Percentiles rank a stretch among this genome's conserved stretches.
Conservation (phyloP, 1,139 yeast genomes). For the Kodamaea anthophila region DNA sequence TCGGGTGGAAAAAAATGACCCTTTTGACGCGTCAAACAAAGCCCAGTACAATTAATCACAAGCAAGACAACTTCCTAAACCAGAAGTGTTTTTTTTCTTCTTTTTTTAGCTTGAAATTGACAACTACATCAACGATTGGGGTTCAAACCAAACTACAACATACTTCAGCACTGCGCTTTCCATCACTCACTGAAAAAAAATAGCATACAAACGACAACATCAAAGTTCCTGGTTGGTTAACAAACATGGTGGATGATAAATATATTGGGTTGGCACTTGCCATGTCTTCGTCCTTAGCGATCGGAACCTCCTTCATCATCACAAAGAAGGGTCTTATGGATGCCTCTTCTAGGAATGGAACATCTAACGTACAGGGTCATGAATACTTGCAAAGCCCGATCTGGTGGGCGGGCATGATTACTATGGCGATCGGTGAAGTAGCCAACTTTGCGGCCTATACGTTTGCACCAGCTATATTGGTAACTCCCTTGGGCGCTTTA, state of each 20-base stretch:
- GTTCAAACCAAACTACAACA: no score
- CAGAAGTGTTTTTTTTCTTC: neutral
- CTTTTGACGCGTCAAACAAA: no score
- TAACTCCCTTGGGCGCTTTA: constrained; percentile 87
- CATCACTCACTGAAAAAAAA: constrained; percentile 1
- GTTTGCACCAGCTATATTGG: constrained; percentile 89
- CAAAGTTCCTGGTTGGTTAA: neutral
- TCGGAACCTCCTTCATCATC: constrained; percentile 84
- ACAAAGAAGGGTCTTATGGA: constrained; percentile 83
- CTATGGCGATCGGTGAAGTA: constrained; percentile 89
- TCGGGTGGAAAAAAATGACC: no score
- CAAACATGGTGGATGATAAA: constrained; percentile 58
- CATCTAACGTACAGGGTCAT: constrained; percentile 58
- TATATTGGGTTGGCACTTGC: constrained; percentile 88
- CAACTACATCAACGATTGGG: neutral
- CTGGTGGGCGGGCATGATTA: constrained; percentile 92
- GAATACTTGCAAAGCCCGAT: constrained; percentile 78
- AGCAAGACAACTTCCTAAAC: constrained; percentile 1
- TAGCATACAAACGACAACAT: neutral
- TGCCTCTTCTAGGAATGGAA: constrained; percentile 60
- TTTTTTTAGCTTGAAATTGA: neutral
- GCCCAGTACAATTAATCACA: no score
- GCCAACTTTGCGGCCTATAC: constrained; percentile 95
- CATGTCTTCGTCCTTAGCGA: constrained; percentile 80
- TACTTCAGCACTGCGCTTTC: no score